Evolutionary conservation across 2,329 filamentous ascomycete species (phyloP).

Genomic region (Fusarium sp.): DNA sequence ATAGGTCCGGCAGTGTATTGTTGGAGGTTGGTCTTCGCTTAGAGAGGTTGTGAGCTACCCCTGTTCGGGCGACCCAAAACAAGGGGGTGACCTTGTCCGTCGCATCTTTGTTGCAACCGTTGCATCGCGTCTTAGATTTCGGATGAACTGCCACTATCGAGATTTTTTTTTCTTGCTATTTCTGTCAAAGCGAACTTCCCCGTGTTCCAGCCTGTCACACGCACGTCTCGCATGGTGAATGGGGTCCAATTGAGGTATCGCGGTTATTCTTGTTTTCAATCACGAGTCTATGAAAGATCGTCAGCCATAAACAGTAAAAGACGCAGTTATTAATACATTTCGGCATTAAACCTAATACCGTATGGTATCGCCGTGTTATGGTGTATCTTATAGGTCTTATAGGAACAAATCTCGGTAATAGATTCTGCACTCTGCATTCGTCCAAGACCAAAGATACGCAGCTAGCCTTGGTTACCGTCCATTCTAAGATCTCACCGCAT

Average conservation of each 20-base stretch:
- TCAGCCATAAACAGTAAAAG: no score
- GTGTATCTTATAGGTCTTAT: no score
- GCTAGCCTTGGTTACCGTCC: no score
- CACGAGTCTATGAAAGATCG: no score
- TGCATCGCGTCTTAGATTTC: neutral
- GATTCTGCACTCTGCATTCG: no score
- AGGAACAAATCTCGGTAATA: no score
- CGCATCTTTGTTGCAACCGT: conserved; percentile 9
- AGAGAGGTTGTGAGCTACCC: neutral
- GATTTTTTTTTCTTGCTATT: neutral
- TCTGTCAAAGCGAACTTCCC: neutral
- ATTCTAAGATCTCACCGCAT: no score
- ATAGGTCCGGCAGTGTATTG: neutral
- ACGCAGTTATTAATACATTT: no score
- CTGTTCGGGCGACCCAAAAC: neutral
- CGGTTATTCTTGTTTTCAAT: no score
- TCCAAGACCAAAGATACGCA: no score
- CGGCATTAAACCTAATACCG: no score
- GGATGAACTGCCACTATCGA: neutral
- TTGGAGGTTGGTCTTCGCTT: conserved; percentile 1
- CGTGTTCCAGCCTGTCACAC: neutral
- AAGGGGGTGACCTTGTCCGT: conserved; percentile 16
- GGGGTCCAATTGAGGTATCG: neutral
- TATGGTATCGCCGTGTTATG: no score
- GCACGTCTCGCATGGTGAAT: neutral